phyloP scores from a whole-genome alignment of 495 filamentous ascomycete species.

The Viridothelium virens region DNA sequence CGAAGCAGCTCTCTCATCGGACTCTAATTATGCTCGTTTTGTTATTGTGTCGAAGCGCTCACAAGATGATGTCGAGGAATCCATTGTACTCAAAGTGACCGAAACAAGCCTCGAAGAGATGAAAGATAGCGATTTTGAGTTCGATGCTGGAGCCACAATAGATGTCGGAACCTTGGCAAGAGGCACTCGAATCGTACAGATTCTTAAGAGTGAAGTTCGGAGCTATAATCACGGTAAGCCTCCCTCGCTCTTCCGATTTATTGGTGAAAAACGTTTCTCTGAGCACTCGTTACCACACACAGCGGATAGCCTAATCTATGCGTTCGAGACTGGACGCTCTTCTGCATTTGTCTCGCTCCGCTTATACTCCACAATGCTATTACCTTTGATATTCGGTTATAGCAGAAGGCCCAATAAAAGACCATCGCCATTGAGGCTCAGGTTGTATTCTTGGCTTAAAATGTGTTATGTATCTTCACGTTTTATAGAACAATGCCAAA shows the following conservation, averaged over 20 bases:
- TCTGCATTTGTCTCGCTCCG: not conserved
- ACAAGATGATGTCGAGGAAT: constrained; percentile 47
- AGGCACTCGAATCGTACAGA: constrained; percentile 71
- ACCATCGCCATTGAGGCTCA: not conserved
- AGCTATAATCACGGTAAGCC: constrained; percentile 77
- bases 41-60: constrained; percentile 57
- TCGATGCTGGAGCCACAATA: constrained; percentile 72
- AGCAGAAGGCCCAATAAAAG: not conserved
- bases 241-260: not conserved
- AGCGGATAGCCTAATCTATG: too few species aligned
- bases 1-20: constrained; percentile 29
- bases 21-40: constrained; percentile 56
- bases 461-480: not conserved
- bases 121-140: constrained; percentile 74
- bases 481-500: constrained; percentile 6
- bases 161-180: constrained; percentile 70
- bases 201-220: constrained; percentile 72
- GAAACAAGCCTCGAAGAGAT: constrained; percentile 57
- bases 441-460: constrained; percentile 10
- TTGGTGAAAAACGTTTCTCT: not conserved
- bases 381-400: too few species aligned
- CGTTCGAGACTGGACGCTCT: not conserved
- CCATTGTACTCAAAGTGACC: constrained; percentile 52
- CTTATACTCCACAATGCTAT: not conserved
- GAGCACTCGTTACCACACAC: not conserved